Percentiles rank a stretch among this genome's conserved stretches.
Conservation (phyloP, 805 yeast genomes). For the Ogataea kodamae region DNA sequence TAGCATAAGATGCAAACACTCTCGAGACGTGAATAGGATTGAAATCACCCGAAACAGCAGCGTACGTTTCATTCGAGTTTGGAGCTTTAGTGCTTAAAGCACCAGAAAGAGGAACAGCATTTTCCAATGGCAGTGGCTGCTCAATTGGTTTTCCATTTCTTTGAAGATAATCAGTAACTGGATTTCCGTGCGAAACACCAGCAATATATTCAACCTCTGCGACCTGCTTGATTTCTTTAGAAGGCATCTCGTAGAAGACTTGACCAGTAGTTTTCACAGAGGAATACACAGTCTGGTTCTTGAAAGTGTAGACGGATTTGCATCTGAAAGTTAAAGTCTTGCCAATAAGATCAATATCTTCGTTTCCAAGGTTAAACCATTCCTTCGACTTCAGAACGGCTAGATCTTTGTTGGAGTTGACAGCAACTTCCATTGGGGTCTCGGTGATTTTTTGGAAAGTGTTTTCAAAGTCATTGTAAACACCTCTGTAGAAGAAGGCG, state of each 20-base stretch:
- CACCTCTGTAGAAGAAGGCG: conserved; percentile 94
- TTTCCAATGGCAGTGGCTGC: conserved; percentile 88
- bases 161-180: conserved; percentile 88
- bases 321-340: conserved; percentile 86
- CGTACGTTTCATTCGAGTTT: conserved; percentile 93
- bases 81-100: conserved; percentile 78
- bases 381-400: conserved; percentile 94
- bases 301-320: conserved; percentile 78
- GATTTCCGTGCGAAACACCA: conserved; percentile 93
- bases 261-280: conserved; percentile 82
- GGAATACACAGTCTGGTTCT: conserved; percentile 69
- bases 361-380: conserved; percentile 87
- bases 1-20: conserved; percentile 89
- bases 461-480: conserved; percentile 80
- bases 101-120: conserved; percentile 77
- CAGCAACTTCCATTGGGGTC: conserved; percentile 76
- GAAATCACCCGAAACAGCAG: conserved; percentile 95
- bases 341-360: conserved; percentile 65
- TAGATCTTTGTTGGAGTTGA: conserved; percentile 78
- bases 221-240: conserved; percentile 81
- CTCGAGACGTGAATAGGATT: conserved; percentile 98
- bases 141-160: conserved; percentile 93
- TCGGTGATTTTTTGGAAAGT: conserved; percentile 87
- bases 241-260: conserved; percentile 82
- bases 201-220: conserved; percentile 87